Base-by-base conservation (phyloP, 176 grass and related monocot species). In the Triticum monococcum region DNA sequence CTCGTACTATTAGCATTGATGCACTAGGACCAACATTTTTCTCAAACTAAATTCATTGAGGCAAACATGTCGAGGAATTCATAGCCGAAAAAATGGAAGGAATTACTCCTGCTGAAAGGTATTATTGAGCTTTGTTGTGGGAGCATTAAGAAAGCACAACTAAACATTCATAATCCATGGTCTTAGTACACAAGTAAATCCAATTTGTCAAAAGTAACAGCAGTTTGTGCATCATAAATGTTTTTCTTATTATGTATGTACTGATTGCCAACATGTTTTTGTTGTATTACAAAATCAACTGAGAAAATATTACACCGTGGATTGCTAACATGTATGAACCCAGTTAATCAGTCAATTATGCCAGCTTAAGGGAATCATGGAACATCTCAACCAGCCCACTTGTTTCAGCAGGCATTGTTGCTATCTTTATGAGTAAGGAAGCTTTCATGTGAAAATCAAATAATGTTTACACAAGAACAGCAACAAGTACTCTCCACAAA, bases 31-130 rank as follows among this genome's bases (percentile, higher is more conserved):
- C 40, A 46, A 26, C 40, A 23, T 74, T 12, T 74, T 74, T 41
- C 71, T 74, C 71, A 74, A 74, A 74, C 38, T 46, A 46, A 74
- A 46, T 46, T 11, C 70, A 5, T 73, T 71, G n/a, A 22, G 68
- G 68, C 11, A 48, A 48, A 48, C 46, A 48, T 14, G 46, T 48
- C 1, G 46, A 48, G 3, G 12, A 48, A 48, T 48, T 13, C 46
- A 16, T 48, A 12, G 41, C 41, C 41, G 0, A 45, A 45, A 43
- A 12, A 45, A 46, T 46, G 43, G 11, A 46, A 46, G 43, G 12
- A 46, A 46, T 13, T 46, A 46, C 12, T 73, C 13, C 38, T 43
- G 45, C 70, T 73, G 43, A 40, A 37, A 73, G 43, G 37, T 25
- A 14, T 24, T 45, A 25, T 24, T 45, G 12, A 73, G 70, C n/a